A percentile compares a stretch with the other conserved stretches of the same genome.
Conservation (phyloP, 306 rosid genomes). For the Quercus mongolica region DNA sequence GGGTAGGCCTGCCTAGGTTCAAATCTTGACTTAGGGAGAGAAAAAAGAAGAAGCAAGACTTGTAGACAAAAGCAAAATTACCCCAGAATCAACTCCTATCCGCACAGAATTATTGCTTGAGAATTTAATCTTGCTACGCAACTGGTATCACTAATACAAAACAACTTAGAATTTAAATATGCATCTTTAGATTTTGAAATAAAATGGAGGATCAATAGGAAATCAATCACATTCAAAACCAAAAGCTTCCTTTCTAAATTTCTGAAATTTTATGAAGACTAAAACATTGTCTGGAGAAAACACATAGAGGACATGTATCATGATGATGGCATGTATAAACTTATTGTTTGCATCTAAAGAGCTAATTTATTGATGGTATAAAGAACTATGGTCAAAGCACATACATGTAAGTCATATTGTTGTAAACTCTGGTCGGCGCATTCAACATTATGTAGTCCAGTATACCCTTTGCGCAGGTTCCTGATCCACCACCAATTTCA, state of each 20-base stretch:
- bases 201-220: too few species aligned
- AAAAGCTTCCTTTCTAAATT: neutral
- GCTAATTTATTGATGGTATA: conserved; percentile 18
- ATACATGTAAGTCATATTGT: conserved; percentile 85
- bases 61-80: too few species aligned
- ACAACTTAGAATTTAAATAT: too few species aligned
- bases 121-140: neutral
- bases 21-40: too few species aligned
- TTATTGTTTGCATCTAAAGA: neutral
- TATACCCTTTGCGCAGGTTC: conserved; percentile 97
- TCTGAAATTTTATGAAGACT: neutral
- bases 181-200: too few species aligned
- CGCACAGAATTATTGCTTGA: too few species aligned
- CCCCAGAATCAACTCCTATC: too few species aligned
- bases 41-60: too few species aligned
- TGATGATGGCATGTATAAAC: neutral
- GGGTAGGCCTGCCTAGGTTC: too few species aligned
- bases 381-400: conserved; percentile 37
- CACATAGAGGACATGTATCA: neutral
- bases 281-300: neutral
- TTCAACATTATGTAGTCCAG: conserved; percentile 96
- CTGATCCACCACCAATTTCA: conserved; percentile 99
- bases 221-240: neutral
- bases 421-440: conserved; percentile 85
- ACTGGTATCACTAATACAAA: neutral